Conservation (phyloP, 768 basidiomycete genomes). For the Solioccasus polychromus region DNA sequence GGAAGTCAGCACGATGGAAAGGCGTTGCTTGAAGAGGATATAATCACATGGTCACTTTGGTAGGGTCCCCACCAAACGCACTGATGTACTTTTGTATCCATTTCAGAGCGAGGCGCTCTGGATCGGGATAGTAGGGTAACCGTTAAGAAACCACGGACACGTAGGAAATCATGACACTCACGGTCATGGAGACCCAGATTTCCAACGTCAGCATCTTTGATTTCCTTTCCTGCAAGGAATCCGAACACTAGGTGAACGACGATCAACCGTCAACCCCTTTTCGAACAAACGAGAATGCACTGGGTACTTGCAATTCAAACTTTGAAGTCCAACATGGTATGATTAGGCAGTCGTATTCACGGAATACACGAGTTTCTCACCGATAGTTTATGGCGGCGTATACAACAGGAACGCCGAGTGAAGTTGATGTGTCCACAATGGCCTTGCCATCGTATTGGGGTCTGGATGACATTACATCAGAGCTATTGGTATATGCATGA, state of each 20-base stretch:
- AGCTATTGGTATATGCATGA: not conserved
- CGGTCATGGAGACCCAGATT: conserved; percentile 54
- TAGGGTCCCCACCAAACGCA: no score
- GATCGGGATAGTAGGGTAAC: no score
- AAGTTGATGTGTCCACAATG: conserved; percentile 32
- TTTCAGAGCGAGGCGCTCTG: no score
- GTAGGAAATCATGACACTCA: conserved; percentile 1
- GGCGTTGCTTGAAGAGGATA: no score
- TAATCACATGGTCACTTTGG: no score
- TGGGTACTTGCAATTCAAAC: conserved; percentile 8
- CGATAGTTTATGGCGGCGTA: conserved; percentile 43
- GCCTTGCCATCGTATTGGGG: conserved; percentile 13
- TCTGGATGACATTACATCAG: not conserved
- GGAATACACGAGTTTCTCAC: conserved; percentile 17
- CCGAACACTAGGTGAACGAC: conserved; percentile 28
- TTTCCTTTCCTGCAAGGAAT: conserved; percentile 40
- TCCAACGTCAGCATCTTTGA: conserved; percentile 37
- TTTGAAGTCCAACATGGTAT: not conserved
- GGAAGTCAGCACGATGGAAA: no score
- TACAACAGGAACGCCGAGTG: conserved; percentile 32
- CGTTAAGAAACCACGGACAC: no score
- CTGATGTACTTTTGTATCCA: no score
- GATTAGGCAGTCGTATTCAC: not conserved
- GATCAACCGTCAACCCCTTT: no score
- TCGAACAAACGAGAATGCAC: not conserved